Evolutionary conservation across 441 rosid species (phyloP).

Genomic region (Aquilaria agallochum): DNA sequence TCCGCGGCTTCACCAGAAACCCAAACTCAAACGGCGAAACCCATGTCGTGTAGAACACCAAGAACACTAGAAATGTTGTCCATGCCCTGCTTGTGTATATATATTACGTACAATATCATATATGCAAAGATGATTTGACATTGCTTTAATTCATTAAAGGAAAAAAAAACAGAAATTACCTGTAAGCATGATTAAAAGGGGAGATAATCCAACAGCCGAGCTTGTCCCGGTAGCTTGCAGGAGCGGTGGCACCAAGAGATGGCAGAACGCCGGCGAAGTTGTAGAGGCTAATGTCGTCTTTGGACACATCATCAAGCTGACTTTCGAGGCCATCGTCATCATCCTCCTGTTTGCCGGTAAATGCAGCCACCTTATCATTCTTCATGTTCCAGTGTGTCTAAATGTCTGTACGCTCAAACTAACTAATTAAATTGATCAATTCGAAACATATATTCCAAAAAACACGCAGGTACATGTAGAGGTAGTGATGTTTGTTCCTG

Average conservation of each 20-base stretch:
- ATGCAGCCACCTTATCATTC: neutral
- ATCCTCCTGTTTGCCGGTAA: no score
- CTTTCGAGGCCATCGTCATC: neutral
- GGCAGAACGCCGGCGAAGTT: constrained; percentile 51
- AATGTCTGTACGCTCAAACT: neutral
- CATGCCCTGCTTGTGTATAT: constrained; percentile 42
- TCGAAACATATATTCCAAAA: no score
- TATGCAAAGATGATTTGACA: neutral
- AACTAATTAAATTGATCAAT: no score
- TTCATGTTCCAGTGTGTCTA: neutral
- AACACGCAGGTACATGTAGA: no score
- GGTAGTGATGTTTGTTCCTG: no score
- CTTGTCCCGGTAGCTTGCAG: constrained; percentile 27
- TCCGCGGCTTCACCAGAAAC: constrained; percentile 39
- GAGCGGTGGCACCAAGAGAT: constrained; percentile 62
- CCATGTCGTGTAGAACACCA: constrained; percentile 90
- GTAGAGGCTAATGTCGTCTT: neutral
- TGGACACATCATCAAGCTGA: neutral
- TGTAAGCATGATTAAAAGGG: constrained; percentile 65
- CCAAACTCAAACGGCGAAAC: constrained; percentile 91
- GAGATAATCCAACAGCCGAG: constrained; percentile 60
- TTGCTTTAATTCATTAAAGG: neutral
- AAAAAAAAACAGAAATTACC: constrained; percentile 25
- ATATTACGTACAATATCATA: no score
- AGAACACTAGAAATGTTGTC: constrained; percentile 63